Base-by-base conservation (phyloP, 192 early-diverging fungal genomes). In the Nowakowskiella sp. region DNA sequence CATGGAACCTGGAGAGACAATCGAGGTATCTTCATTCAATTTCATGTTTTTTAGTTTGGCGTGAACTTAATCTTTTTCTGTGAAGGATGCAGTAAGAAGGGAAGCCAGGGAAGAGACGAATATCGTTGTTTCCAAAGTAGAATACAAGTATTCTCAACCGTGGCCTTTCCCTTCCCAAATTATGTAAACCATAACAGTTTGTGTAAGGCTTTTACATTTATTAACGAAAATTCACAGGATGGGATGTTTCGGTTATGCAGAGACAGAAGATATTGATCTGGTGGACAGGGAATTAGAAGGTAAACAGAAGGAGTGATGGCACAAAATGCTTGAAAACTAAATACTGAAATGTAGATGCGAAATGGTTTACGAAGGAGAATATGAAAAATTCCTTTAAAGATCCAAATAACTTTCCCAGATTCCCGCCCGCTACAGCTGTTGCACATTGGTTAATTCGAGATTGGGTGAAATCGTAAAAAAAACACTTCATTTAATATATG, bases 131-230 rank as follows among this genome's bases (percentile, higher is more conserved):
- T 26, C 23, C 6, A 42, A 57, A 8, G 70, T 80, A 0, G 33
- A 55, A 24, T 81, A 77, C 55, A 72, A 76, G 57, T 57, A 55
- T 8, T 69, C 65, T 6, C 77, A 82, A 57, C 78, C 78, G n/a
- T 82, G 80, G 80, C 76, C 80, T 27, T 81, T 81, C 51, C 80
- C 80, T 3, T 58, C 64, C 23, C 58, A 65, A 19, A 53, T 82
- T 32, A 82, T 82, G 76, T n/a, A n/a, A n/a, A n/a, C n/a, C 29
- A 80, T 43, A 55, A 36, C 23, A 53, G 63, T 22, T 23, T 66
- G 22, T 47, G n/a, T n/a, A 36, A 28, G 8, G 61, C 62, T 24
- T 21, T 58, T 26, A 57, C 53, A 6, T 10, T 47, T 13, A 10
- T 47, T 23, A 39, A 10, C 10, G 10, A 10, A 47, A 39, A 47